Percentiles rank a stretch among this genome's conserved stretches.
Evolutionary conservation across 371 early-diverging fungal genomes (phyloP).

Genomic region (Mortierella sp.): DNA sequence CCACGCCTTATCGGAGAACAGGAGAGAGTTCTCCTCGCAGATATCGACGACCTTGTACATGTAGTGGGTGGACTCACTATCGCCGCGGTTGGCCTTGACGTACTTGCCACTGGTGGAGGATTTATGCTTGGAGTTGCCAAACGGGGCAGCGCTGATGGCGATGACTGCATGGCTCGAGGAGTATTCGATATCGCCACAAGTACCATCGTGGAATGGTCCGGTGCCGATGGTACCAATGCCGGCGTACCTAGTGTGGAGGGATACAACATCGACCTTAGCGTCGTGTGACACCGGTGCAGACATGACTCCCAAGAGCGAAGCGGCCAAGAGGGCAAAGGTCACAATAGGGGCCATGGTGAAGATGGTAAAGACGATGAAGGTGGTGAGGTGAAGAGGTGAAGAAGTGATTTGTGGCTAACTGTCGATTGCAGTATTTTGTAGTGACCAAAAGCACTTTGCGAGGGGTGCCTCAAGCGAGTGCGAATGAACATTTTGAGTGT

Average conservation of each 20-base stretch:
- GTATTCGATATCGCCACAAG: conserved; percentile 21
- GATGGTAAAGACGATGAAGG: not conserved
- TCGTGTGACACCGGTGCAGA: conserved; percentile 9
- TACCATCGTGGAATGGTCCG: not conserved
- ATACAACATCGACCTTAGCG: not conserved
- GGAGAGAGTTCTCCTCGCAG: conserved; percentile 10
- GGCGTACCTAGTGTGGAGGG: not conserved
- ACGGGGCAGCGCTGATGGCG: conserved; percentile 12
- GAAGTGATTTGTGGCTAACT: not conserved
- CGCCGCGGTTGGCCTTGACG: conserved; percentile 16
- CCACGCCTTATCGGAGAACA: conserved; percentile 2
- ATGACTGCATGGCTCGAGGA: conserved; percentile 1
- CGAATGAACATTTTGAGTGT: not conserved
- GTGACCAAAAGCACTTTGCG: not conserved
- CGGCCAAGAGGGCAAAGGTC: conserved; percentile 17
- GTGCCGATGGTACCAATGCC: not conserved
- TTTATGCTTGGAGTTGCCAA: not conserved
- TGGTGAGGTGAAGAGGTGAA: not conserved
- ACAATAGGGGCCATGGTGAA: conserved; percentile 3
- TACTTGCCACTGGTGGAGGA: conserved; percentile 7
- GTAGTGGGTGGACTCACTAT: not conserved
- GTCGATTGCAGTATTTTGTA: not conserved
- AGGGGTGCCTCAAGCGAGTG: not conserved
- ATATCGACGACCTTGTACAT: conserved; percentile 21
- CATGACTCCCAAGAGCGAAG: conserved; percentile 18